Conservation (phyloP, 169 alveolate genomes). For the Perkinsus olseni region DNA sequence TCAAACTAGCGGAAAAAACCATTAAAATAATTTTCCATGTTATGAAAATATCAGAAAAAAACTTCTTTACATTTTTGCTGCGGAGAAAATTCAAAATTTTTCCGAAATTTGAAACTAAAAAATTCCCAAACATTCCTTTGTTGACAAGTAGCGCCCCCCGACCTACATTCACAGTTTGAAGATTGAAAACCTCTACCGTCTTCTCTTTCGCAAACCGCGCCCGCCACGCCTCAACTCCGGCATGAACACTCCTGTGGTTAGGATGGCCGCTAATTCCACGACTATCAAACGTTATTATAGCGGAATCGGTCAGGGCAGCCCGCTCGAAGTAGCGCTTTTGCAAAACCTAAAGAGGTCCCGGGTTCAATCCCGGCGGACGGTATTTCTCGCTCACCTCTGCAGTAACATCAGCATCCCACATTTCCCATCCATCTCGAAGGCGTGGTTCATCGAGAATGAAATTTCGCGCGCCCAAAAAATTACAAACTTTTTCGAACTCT, state of each 20-base stretch:
- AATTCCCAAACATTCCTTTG: too few relatives aligned
- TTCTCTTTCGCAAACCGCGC: conserved; percentile 9
- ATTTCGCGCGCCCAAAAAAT: not conserved
- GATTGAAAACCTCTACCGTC: conserved; percentile 39
- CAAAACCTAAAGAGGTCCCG: not conserved
- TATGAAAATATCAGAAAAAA: too few relatives aligned
- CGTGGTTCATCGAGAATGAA: not conserved
- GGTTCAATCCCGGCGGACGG: not conserved
- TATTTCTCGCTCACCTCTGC: not conserved
- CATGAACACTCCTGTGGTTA: conserved; percentile 52
- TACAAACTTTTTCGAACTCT: not conserved
- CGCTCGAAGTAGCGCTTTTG: not conserved
- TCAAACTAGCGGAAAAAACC: too few relatives aligned
- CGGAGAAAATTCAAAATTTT: too few relatives aligned
- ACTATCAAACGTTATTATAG: conserved; percentile 62
- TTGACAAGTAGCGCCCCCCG: too few relatives aligned
- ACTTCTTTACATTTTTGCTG: too few relatives aligned
- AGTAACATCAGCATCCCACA: not conserved
- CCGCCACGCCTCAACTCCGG: conserved; percentile 31
- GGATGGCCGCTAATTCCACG: conserved; percentile 62
- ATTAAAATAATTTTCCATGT: too few relatives aligned
- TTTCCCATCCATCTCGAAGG: not conserved
- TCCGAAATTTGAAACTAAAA: too few relatives aligned
- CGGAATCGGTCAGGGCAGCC: not conserved
- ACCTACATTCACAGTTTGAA: conserved; percentile 44